Evolutionary conservation across 148 eudicot species (phyloP).

Genomic region (Vaccinium darrowii): DNA sequence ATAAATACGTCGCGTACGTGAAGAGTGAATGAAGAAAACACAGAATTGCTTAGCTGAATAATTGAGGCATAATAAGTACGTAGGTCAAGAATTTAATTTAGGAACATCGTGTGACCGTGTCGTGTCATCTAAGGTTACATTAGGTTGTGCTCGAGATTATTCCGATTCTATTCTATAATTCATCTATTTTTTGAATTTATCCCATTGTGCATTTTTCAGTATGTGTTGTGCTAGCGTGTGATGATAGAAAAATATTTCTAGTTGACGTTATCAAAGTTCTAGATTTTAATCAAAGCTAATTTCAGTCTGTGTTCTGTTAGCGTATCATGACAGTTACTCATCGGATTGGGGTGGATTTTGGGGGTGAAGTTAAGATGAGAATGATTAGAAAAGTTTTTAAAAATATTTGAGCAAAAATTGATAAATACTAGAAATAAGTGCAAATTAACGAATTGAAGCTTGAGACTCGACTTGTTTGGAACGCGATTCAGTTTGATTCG

Average conservation of each 20-base stretch:
- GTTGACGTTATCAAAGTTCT: background rate
- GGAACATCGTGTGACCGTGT: background rate
- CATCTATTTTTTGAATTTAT: background rate
- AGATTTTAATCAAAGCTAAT: background rate
- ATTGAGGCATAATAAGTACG: background rate
- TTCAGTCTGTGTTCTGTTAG: background rate
- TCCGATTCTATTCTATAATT: background rate
- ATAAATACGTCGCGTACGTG: background rate
- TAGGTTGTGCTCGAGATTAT: background rate
- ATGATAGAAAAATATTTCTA: background rate
- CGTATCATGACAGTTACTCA: too few relatives aligned
- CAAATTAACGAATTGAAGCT: too few relatives aligned
- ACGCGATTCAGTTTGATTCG: too few relatives aligned
- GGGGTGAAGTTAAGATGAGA: too few relatives aligned
- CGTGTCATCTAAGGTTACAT: too few relatives aligned
- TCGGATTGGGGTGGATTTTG: too few relatives aligned
- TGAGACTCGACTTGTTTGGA: too few relatives aligned
- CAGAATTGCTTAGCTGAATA: background rate
- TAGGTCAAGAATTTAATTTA: background rate
- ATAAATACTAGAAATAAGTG: too few relatives aligned
- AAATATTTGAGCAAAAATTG: too few relatives aligned
- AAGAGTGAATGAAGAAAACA: background rate
- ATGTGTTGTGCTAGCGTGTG: background rate
- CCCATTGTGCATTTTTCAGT: background rate
- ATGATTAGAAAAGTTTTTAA: too few relatives aligned